Evolutionary conservation across 2,329 filamentous ascomycete species (phyloP).

Genomic region (Ustilaginoidea virens): DNA sequence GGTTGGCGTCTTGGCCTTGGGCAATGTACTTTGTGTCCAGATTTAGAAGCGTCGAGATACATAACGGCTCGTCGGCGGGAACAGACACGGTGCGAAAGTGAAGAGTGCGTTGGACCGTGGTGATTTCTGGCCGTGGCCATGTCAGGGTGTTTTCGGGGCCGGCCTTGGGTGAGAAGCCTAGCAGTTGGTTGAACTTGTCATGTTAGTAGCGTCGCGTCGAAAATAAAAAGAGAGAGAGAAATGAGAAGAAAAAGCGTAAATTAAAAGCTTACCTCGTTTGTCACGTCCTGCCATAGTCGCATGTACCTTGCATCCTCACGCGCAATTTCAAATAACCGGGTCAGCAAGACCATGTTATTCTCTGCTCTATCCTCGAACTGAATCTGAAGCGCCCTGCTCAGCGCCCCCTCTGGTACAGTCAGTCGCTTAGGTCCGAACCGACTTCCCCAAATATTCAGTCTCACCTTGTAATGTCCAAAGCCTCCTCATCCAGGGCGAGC

Average conservation of each 20-base stretch:
- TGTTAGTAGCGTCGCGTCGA: not conserved
- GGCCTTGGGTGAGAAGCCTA: constrained; percentile 4
- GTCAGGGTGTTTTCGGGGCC: constrained; percentile 3
- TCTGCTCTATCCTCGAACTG: constrained; percentile 17
- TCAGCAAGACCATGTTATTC: constrained; percentile 5
- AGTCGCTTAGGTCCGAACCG: not conserved
- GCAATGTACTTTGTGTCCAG: constrained; percentile 10
- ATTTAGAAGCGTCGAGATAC: constrained; percentile 14
- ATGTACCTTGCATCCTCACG: constrained; percentile 6
- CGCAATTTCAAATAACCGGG: constrained; percentile 5
- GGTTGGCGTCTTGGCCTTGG: constrained; percentile 2
- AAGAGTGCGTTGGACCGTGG: constrained; percentile 11
- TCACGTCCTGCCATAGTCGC: constrained; percentile 10
- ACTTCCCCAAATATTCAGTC: too few species aligned
- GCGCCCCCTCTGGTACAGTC: constrained; percentile 17
- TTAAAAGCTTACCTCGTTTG: constrained; percentile 6
- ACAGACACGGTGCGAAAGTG: constrained; percentile 15
- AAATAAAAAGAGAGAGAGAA: not conserved
- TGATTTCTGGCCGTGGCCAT: constrained; percentile 3
- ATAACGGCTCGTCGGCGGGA: constrained; percentile 14
- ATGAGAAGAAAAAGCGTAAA: not conserved
- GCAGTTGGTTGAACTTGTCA: constrained; percentile 8
- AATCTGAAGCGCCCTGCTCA: constrained; percentile 16
- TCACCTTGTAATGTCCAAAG: constrained; percentile 23
- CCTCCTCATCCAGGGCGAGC: constrained; percentile 21